Percentiles rank a stretch among this genome's conserved stretches.
Evolutionary conservation across 2,329 filamentous ascomycete species (phyloP).

Genomic region (Metarhizium robertsii): DNA sequence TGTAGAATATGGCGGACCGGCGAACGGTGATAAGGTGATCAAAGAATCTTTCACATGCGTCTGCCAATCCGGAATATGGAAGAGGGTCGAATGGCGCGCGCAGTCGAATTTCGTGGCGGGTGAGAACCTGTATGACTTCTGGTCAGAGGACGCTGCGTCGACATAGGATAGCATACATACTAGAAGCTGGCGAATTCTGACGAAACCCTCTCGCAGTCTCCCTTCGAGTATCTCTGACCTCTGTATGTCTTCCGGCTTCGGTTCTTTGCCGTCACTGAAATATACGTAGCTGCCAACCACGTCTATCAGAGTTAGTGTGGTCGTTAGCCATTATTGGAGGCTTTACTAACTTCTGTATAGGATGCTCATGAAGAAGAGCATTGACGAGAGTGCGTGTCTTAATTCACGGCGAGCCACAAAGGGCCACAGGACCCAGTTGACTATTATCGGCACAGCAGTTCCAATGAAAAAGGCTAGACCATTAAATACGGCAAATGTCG

Average conservation of each 20-base stretch:
- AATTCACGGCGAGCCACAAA: slow-evolving; percentile 52
- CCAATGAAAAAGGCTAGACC: slow-evolving; percentile 44
- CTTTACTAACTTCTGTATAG: slow-evolving; percentile 39
- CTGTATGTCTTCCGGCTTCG: slow-evolving; percentile 39
- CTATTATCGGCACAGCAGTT: slow-evolving; percentile 40
- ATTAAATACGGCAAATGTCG: slow-evolving; percentile 33
- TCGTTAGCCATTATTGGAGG: not conserved
- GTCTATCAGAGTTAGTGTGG: slow-evolving; percentile 16
- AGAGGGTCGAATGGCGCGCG: slow-evolving; percentile 47
- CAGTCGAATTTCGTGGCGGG: slow-evolving; percentile 49
- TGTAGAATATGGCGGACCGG: slow-evolving; percentile 48
- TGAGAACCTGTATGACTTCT: slow-evolving; percentile 29
- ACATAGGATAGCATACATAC: slow-evolving; percentile 18
- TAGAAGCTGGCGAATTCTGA: slow-evolving; percentile 46
- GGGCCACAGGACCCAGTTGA: slow-evolving; percentile 53
- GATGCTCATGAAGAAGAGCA: slow-evolving; percentile 49
- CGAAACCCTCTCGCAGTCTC: slow-evolving; percentile 49
- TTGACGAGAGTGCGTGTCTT: slow-evolving; percentile 42
- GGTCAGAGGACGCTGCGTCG: not conserved
- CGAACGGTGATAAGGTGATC: slow-evolving; percentile 49
- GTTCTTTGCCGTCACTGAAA: slow-evolving; percentile 43
- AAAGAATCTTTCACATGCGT: slow-evolving; percentile 48
- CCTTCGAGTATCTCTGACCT: slow-evolving; percentile 50
- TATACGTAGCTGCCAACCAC: slow-evolving; percentile 50
- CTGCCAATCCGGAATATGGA: slow-evolving; percentile 46